Conservation (phyloP, 2,329 filamentous ascomycete genomes). For the Epichloe coenophiala region DNA sequence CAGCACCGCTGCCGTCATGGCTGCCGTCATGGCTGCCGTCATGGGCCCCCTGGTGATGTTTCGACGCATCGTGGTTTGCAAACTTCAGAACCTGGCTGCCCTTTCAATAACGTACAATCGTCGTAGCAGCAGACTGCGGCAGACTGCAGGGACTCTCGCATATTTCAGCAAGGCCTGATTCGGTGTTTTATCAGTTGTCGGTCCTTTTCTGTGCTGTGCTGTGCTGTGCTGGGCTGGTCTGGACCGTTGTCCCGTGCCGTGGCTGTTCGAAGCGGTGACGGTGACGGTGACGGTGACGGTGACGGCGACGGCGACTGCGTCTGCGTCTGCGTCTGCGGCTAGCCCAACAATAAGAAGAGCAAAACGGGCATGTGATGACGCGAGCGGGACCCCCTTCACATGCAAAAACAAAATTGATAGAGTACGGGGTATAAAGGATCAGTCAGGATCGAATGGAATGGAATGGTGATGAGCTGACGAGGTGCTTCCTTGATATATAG, state of each 20-base stretch:
- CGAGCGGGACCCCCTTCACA: background rate
- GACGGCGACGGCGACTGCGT: background rate
- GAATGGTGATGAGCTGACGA: no score
- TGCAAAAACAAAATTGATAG: background rate
- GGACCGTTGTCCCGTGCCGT: background rate
- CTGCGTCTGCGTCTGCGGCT: no score
- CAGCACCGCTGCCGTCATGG: background rate
- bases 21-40: background rate
- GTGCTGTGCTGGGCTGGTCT: background rate
- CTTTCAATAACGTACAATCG: constrained; percentile 2
- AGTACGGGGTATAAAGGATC: background rate
- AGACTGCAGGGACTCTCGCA: constrained; percentile 4
- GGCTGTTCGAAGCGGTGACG: background rate
- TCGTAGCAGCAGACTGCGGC: background rate
- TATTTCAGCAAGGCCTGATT: constrained; percentile 2
- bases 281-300: background rate
- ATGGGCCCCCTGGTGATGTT: background rate
- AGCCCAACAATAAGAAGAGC: background rate
- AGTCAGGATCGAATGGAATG: no score
- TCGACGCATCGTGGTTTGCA: constrained; percentile 3
- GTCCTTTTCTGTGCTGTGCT: background rate
- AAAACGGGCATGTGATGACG: no score
- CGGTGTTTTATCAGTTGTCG: background rate
- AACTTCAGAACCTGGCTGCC: background rate
- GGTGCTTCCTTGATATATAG: no score